phyloP scores from a whole-genome alignment of 805 yeast species.

The Ogataea glucozyma region DNA sequence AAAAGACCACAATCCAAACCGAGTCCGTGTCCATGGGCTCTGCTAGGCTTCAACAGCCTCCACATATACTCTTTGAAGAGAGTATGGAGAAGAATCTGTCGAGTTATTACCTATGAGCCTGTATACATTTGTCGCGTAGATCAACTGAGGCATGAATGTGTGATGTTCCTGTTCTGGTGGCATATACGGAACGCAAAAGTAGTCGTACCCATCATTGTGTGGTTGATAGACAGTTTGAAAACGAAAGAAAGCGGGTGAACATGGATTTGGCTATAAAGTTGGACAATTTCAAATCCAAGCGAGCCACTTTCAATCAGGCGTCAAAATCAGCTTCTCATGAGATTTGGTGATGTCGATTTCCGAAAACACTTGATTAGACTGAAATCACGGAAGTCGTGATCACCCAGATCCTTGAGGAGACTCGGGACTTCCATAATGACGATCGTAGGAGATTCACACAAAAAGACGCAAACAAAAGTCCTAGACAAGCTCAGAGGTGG shows the following conservation, averaged over 20 bases:
- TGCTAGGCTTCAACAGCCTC: conserved; percentile 16
- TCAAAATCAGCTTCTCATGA: too few relatives aligned
- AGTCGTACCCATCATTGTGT: too few relatives aligned
- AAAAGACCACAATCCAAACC: conserved; percentile 17
- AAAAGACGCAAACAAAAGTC: too few relatives aligned
- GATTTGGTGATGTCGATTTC: too few relatives aligned
- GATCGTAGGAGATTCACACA: too few relatives aligned
- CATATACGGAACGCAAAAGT: too few relatives aligned
- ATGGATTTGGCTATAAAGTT: conserved; percentile 16
- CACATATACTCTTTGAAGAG: conserved; percentile 16
- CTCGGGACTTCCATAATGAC: too few relatives aligned
- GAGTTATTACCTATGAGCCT: conserved; percentile 12
- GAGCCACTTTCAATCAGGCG: conserved; percentile 16
- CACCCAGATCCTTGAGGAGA: too few relatives aligned
- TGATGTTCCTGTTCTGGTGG: too few relatives aligned
- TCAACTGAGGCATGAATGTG: conserved; percentile 17
- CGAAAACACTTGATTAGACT: too few relatives aligned
- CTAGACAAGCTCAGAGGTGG: too few relatives aligned
- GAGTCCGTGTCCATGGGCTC: conserved; percentile 20
- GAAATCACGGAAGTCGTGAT: neutral
- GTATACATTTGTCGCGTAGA: conserved; percentile 24
- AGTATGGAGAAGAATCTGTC: conserved; percentile 8
- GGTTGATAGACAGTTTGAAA: too few relatives aligned
- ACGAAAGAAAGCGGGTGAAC: conserved; percentile 25
- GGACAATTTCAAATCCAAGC: conserved; percentile 13